A percentile compares a stretch with the other conserved stretches of the same genome.
phyloP scores from a whole-genome alignment of 1,284 basidiomycete species.

The Ceratobasidium sp. region DNA sequence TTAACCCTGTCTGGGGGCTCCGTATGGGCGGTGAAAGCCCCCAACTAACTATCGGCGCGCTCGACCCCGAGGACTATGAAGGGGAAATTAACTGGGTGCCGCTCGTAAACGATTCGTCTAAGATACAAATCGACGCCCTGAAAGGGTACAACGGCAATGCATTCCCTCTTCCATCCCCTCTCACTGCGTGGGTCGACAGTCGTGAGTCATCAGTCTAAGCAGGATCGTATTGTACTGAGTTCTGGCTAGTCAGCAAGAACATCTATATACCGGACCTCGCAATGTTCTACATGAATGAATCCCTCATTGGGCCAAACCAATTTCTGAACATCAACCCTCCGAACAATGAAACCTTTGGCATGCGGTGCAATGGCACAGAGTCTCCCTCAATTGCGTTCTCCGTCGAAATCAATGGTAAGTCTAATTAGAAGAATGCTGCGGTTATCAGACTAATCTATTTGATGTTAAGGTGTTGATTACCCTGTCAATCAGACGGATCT shows the following conservation, averaged over 20 bases:
- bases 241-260: conserved; percentile 28
- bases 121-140: conserved; percentile 17
- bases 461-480: conserved; percentile 20
- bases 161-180: conserved; percentile 15
- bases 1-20: conserved; percentile 36
- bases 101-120: conserved; percentile 6
- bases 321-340: conserved; percentile 31
- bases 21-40: conserved; percentile 25
- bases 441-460: background rate
- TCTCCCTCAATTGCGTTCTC: conserved; percentile 19
- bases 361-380: conserved; percentile 12
- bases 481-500: conserved; percentile 29
- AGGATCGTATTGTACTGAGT: background rate
- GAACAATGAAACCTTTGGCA: conserved; percentile 28
- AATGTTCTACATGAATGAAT: conserved; percentile 21
- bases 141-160: conserved; percentile 31
- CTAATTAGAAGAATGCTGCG: background rate
- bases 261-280: conserved; percentile 28
- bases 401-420: conserved; percentile 30
- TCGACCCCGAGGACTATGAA: conserved; percentile 32
- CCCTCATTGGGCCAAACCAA: conserved; percentile 8
- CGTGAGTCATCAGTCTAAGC: background rate
- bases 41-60: conserved; percentile 24
- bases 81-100: conserved; percentile 39
- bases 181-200: conserved; percentile 14